These are phyloP conservation scores for Oryza longistaminata DNA, from an alignment of 176 grass and related monocot genomes.

Conservation along the genomic window DNA sequence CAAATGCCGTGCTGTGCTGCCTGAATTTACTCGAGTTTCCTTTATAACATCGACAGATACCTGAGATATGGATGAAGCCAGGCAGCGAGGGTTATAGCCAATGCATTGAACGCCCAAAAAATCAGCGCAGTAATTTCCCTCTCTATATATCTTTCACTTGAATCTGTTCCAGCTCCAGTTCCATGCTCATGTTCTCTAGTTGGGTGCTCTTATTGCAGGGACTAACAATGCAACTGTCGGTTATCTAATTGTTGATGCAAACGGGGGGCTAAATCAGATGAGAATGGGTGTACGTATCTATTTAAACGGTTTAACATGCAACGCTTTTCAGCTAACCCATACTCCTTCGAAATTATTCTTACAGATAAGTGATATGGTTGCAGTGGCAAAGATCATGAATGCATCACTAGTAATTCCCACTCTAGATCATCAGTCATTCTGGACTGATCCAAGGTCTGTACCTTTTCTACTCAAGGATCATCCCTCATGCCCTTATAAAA, in stretches of 20 bases:
- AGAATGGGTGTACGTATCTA: constrained; percentile 71
- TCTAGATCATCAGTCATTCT: constrained; percentile 88
- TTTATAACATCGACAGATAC: constrained; percentile 44
- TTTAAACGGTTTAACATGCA: background rate
- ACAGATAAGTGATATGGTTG: constrained; percentile 99
- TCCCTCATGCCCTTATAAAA: background rate
- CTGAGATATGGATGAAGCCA: constrained; percentile 77
- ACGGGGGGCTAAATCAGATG: constrained; percentile 99
- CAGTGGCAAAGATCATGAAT: constrained; percentile 88
- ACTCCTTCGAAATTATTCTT: constrained; percentile 46
- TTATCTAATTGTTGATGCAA: constrained; percentile 70
- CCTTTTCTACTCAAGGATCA: background rate
- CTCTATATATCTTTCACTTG: background rate
- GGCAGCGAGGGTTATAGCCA: constrained; percentile 41
- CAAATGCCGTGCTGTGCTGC: background rate
- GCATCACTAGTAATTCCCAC: constrained; percentile 70
- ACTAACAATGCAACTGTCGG: constrained; percentile 53
- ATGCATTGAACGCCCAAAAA: constrained; percentile 59
- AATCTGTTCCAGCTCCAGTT: background rate
- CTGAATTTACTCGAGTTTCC: constrained; percentile 33
- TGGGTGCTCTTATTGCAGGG: constrained; percentile 28
- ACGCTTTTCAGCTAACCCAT: constrained; percentile 33
- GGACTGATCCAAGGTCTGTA: constrained; percentile 83
- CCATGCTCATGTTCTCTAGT: background rate
- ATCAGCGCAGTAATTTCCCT: constrained; percentile 46